These are phyloP conservation scores for Eucalyptus regnans DNA, from an alignment of 345 rosid species.

Conservation along the genomic window DNA sequence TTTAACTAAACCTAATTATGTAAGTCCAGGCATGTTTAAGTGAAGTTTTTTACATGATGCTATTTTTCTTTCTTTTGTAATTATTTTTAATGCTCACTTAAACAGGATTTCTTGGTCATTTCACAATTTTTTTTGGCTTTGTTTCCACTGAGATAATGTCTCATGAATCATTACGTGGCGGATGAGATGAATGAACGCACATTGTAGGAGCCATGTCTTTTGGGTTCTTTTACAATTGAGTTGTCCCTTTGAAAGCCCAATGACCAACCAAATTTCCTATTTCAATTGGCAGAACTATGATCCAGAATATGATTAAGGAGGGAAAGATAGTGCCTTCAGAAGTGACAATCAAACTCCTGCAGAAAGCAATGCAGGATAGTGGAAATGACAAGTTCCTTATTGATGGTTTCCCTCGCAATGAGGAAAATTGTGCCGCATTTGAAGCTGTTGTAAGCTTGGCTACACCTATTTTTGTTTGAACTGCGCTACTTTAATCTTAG, in stretches of 20 bases:
- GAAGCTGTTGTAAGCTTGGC: constrained; percentile 45
- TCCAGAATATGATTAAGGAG: constrained; percentile 48
- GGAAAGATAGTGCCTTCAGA: constrained; percentile 91
- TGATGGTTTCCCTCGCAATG: constrained; percentile 85
- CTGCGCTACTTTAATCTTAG: not conserved
- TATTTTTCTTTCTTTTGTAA: not conserved
- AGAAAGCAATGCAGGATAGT: constrained; percentile 47
- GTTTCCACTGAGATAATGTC: not conserved
- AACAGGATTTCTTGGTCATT: not conserved
- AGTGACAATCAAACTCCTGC: constrained; percentile 70
- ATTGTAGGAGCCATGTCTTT: not conserved
- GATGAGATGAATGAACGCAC: not conserved
- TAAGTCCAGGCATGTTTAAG: not conserved
- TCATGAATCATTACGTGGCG: not conserved
- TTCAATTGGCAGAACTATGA: constrained; percentile 38
- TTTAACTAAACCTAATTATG: not conserved
- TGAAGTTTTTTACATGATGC: not conserved
- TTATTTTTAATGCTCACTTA: not conserved
- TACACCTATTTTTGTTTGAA: not conserved
- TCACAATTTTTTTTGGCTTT: not conserved
- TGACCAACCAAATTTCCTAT: not conserved
- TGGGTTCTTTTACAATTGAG: not conserved
- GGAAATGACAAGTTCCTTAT: constrained; percentile 56
- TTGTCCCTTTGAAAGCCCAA: not conserved
- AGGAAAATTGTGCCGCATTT: constrained; percentile 64